Percentiles rank a stretch among this genome's conserved stretches.
Evolutionary conservation across 306 rosid species (phyloP).

Genomic region (Glycine tomentella): DNA sequence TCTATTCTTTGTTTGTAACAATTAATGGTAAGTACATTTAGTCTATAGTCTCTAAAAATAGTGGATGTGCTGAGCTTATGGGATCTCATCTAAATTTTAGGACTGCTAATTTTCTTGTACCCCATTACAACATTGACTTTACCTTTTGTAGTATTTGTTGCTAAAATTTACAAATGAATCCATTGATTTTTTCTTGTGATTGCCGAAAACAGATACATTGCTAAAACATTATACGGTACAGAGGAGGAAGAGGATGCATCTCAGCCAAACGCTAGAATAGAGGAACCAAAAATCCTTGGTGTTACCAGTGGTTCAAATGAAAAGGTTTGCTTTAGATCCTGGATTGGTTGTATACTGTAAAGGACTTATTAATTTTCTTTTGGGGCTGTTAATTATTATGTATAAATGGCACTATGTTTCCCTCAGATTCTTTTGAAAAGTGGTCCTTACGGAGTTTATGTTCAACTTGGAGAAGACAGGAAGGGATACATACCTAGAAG

Average conservation of each 20-base stretch:
- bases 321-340: conserved; percentile 63
- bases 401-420: conserved; percentile 33
- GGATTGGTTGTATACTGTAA: conserved; percentile 21
- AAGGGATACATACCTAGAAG: conserved; percentile 80
- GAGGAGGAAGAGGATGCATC: conserved; percentile 76
- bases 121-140: not conserved
- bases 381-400: conserved; percentile 39
- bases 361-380: conserved; percentile 31
- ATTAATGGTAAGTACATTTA: not conserved
- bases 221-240: conserved; percentile 73
- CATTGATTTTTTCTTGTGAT: conserved; percentile 37
- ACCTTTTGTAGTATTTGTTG: not conserved
- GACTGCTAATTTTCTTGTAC: conserved; percentile 1
- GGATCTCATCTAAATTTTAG: conserved; percentile 8
- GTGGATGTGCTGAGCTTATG: conserved; percentile 4
- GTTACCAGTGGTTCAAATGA: conserved; percentile 68
- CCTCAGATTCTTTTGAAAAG: conserved; percentile 82
- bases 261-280: conserved; percentile 49
- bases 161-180: conserved; percentile 12
- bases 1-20: not conserved
- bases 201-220: conserved; percentile 78
- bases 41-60: conserved; percentile 1
- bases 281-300: conserved; percentile 85
- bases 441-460: conserved; percentile 91
- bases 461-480: conserved; percentile 95